Conservation (phyloP, 805 yeast genomes). For the Jamesozyma rosinii region DNA sequence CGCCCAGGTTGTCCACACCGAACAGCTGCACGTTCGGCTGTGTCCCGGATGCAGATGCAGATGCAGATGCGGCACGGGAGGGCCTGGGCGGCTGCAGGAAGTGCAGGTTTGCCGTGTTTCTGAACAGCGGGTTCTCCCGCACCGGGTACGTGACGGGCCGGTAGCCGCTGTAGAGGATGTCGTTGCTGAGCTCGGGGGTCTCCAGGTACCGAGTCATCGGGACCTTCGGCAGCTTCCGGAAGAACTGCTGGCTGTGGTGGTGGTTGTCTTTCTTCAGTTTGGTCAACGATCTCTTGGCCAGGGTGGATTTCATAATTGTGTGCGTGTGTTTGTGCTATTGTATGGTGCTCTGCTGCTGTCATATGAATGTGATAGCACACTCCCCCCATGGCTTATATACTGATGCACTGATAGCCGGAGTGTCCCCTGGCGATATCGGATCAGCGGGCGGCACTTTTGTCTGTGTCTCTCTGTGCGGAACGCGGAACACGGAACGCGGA, state of each 20-base stretch:
- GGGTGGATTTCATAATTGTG: background rate
- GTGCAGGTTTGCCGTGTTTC: slow-evolving; percentile 1
- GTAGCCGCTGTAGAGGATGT: slow-evolving; percentile 28
- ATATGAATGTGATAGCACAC: no score
- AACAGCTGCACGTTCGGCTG: background rate
- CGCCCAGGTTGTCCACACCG: slow-evolving; percentile 17
- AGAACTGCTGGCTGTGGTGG: background rate
- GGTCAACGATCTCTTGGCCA: slow-evolving; percentile 7
- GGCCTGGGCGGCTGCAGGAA: no score
- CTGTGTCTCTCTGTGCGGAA: no score
- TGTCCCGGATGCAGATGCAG: background rate
- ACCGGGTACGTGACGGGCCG: slow-evolving; percentile 28
- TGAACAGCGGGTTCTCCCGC: slow-evolving; percentile 26
- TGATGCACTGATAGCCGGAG: no score
- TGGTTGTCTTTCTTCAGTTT: background rate
- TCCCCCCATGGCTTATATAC: no score
- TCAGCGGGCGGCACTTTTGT: no score
- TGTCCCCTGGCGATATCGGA: no score
- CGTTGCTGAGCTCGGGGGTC: slow-evolving; percentile 20
- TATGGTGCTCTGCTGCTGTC: no score
- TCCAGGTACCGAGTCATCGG: slow-evolving; percentile 28
- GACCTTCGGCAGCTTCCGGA: slow-evolving; percentile 24
- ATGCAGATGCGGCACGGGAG: no score
- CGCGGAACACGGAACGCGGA: no score
- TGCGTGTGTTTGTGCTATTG: no score